These are phyloP conservation scores for Corynascus novoguineensis DNA, from an alignment of 495 filamentous ascomycete genomes.

Conservation along the genomic window DNA sequence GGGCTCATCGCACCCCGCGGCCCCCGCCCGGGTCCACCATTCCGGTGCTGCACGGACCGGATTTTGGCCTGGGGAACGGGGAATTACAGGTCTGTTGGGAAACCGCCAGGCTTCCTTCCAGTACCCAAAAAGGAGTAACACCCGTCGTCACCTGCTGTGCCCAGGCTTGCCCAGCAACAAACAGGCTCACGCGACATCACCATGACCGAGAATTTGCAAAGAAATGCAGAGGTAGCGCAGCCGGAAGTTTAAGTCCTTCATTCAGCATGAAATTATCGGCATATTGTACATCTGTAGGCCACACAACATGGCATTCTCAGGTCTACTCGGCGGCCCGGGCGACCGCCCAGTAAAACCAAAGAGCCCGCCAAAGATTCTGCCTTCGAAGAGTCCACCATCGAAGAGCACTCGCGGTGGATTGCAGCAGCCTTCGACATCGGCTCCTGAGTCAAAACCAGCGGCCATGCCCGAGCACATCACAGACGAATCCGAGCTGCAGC, in stretches of 20 bases:
- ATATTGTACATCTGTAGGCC: background rate
- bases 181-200: background rate
- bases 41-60: background rate
- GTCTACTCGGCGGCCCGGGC: constrained; percentile 21
- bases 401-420: no score
- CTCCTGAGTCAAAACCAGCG: background rate
- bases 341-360: constrained; percentile 17
- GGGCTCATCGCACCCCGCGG: background rate
- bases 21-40: background rate
- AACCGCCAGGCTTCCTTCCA: background rate
- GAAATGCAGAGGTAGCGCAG: constrained; percentile 1
- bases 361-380: constrained; percentile 1
- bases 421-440: background rate
- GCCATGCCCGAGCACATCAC: constrained; percentile 36
- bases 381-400: constrained; percentile 9
- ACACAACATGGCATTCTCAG: constrained; percentile 26
- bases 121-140: background rate
- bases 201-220: background rate
- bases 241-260: background rate
- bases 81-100: background rate
- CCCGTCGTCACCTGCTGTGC: background rate
- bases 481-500: constrained; percentile 42
- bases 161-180: background rate
- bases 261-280: constrained; percentile 3
- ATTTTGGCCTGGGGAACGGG: background rate